phyloP scores from a whole-genome alignment of 768 basidiomycete species.

The Pluteus cervinus region DNA sequence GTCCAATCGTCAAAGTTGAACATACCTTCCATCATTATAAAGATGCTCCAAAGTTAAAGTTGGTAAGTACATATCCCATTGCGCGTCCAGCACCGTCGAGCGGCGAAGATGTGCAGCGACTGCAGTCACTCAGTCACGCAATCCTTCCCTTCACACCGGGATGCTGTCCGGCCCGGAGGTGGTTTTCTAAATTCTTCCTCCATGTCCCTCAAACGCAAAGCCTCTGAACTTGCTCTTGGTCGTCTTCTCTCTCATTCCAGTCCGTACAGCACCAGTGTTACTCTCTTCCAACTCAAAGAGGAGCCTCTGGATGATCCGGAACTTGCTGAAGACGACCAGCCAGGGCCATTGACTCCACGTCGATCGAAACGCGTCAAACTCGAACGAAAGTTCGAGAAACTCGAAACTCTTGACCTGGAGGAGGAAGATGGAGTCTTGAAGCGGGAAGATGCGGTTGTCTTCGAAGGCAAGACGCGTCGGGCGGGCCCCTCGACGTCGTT shows the following conservation, averaged over 20 bases:
- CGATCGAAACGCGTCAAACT: slow-evolving; percentile 24
- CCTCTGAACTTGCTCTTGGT: too few relatives aligned
- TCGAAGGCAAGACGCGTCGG: background rate
- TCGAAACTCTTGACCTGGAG: slow-evolving; percentile 4
- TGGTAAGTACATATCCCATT: too few relatives aligned
- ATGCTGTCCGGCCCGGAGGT: too few relatives aligned
- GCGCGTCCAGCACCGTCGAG: too few relatives aligned
- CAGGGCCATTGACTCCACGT: slow-evolving; percentile 9
- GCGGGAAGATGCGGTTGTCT: background rate
- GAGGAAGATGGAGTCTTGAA: slow-evolving; percentile 5
- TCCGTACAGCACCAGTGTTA: slow-evolving; percentile 37
- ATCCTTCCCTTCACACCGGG: too few relatives aligned
- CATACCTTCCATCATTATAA: too few relatives aligned
- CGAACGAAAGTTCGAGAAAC: slow-evolving; percentile 12
- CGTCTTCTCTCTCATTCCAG: slow-evolving; percentile 34
- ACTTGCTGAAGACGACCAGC: slow-evolving; percentile 8
- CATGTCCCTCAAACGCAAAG: too few relatives aligned
- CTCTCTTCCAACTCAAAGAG: slow-evolving; percentile 27
- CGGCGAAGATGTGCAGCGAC: too few relatives aligned
- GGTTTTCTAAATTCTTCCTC: too few relatives aligned
- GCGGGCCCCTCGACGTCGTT: background rate
- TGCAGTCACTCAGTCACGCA: too few relatives aligned
- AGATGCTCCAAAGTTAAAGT: too few relatives aligned
- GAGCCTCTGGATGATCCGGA: slow-evolving; percentile 9
- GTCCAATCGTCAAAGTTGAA: too few relatives aligned